These are phyloP conservation scores for Phytopythium boreale DNA, from an alignment of 352 stramenopile genomes.

Conservation along the genomic window DNA sequence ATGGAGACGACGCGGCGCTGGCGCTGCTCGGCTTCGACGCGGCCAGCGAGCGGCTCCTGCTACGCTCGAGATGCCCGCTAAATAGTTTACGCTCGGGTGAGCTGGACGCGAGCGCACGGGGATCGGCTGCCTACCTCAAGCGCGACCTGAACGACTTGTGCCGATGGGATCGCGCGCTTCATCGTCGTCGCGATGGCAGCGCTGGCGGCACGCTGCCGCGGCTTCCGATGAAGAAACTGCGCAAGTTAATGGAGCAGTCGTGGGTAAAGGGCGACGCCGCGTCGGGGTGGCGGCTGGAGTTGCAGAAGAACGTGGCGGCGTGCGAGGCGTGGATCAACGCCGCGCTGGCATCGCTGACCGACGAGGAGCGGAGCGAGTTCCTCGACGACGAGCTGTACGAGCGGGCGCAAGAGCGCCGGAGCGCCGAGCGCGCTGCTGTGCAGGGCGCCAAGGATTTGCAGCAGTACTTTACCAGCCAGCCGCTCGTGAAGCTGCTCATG, in stretches of 20 bases:
- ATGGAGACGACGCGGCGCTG: conserved; percentile 7
- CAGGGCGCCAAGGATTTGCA: conserved; percentile 56
- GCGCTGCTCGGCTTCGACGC: conserved; percentile 34
- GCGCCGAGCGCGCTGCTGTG: conserved; percentile 14
- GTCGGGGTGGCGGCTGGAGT: conserved; percentile 49
- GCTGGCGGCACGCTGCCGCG: conserved; percentile 14
- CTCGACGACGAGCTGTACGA: conserved; percentile 50
- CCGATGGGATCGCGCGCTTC: conserved; percentile 37
- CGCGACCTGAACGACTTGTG: conserved; percentile 43
- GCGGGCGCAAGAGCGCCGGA: conserved; percentile 20
- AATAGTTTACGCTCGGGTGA: background rate
- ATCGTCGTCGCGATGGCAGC: conserved; percentile 4
- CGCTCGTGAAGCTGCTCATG: conserved; percentile 43
- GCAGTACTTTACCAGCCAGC: conserved; percentile 66
- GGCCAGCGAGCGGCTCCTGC: conserved; percentile 28
- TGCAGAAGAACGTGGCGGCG: conserved; percentile 55
- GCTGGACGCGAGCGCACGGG: background rate
- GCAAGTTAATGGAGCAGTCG: conserved; percentile 45
- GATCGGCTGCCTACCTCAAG: conserved; percentile 9
- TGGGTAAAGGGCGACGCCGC: conserved; percentile 43
- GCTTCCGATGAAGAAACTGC: conserved; percentile 52
- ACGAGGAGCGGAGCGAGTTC: conserved; percentile 31
- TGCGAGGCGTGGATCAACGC: conserved; percentile 59
- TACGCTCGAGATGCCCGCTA: background rate
- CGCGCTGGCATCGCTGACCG: conserved; percentile 26